phyloP scores from a whole-genome alignment of 495 filamentous ascomycete species.

The Alectoria sarmentosa region DNA sequence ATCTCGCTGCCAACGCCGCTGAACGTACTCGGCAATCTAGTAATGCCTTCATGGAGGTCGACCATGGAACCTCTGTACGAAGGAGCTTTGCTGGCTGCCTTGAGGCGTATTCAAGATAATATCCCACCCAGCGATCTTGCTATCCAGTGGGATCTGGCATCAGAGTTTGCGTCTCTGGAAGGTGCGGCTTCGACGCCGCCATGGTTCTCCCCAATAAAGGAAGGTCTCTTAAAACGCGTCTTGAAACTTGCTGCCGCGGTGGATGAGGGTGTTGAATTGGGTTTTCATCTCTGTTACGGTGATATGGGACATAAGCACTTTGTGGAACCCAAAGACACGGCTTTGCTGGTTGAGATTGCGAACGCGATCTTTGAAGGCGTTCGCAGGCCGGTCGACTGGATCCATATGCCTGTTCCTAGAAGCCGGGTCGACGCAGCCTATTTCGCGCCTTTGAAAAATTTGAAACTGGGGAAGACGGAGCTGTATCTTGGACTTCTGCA shows the following conservation, averaged over 20 bases:
- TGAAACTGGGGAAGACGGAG: conserved; percentile 26
- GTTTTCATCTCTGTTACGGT: conserved; percentile 43
- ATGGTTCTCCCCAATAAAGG: conserved; percentile 31
- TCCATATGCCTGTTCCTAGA: conserved; percentile 41
- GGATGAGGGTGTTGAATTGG: conserved; percentile 32
- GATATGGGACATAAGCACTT: conserved; percentile 39
- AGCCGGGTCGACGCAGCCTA: conserved; percentile 30
- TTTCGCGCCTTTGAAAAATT: conserved; percentile 31
- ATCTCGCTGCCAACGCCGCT: conserved; percentile 33
- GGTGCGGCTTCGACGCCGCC: conserved; percentile 21
- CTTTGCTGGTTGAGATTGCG: conserved; percentile 30
- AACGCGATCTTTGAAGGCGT: conserved; percentile 25
- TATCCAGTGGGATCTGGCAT: conserved; percentile 38
- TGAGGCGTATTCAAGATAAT: conserved; percentile 31
- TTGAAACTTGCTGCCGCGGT: conserved; percentile 28
- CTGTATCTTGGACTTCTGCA: conserved; percentile 40
- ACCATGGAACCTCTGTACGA: conserved; percentile 38
- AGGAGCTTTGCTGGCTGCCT: conserved; percentile 28
- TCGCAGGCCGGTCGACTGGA: conserved; percentile 14
- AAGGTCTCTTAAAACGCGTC: conserved; percentile 34
- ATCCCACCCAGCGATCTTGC: conserved; percentile 39
- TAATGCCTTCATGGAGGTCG: conserved; percentile 15
- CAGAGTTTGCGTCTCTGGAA: conserved; percentile 35
- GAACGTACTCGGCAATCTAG: conserved; percentile 17
- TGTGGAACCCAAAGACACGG: conserved; percentile 34